Conservation (phyloP, 352 stramenopile genomes). For the Phytophthora hibernalis region DNA sequence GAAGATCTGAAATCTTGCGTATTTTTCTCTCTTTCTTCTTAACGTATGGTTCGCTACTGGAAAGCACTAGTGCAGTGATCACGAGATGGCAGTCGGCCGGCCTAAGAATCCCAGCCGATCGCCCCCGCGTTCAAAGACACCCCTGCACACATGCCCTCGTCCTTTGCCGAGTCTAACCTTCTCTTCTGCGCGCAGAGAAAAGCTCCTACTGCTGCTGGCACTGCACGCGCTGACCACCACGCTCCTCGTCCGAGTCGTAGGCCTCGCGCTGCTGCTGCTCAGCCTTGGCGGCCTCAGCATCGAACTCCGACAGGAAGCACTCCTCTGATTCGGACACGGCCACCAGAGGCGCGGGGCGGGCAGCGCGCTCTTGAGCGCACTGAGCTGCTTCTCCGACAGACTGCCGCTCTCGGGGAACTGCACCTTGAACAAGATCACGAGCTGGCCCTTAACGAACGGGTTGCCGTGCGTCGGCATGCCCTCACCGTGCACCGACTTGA, state of each 20-base stretch:
- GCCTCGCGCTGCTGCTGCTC: constrained; percentile 75
- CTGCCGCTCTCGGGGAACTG: constrained; percentile 94
- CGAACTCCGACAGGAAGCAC: constrained; percentile 93
- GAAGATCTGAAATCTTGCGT: constrained; percentile 19
- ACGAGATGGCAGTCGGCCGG: not conserved
- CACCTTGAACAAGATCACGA: constrained; percentile 98
- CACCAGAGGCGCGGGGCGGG: constrained; percentile 60
- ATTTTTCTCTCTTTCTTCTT: constrained; percentile 42
- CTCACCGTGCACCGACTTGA: constrained; percentile 96
- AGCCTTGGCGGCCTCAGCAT: constrained; percentile 89
- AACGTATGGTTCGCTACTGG: constrained; percentile 41
- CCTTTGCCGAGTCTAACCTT: constrained; percentile 41
- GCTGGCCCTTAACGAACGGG: constrained; percentile 97
- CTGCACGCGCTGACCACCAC: constrained; percentile 88
- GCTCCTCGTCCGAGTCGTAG: constrained; percentile 95
- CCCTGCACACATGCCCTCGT: constrained; percentile 30
- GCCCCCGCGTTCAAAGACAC: constrained; percentile 19
- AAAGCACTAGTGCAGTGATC: constrained; percentile 30
- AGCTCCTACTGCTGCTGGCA: constrained; percentile 89
- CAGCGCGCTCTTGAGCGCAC: constrained; percentile 70
- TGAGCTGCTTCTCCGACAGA: constrained; percentile 87
- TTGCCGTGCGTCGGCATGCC: constrained; percentile 98
- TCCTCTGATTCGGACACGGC: constrained; percentile 69
- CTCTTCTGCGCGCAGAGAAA: constrained; percentile 23
- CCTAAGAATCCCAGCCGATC: constrained; percentile 19